Conservation (phyloP, 1,139 yeast genomes). For the Saccharomycopsis crataegensis region DNA sequence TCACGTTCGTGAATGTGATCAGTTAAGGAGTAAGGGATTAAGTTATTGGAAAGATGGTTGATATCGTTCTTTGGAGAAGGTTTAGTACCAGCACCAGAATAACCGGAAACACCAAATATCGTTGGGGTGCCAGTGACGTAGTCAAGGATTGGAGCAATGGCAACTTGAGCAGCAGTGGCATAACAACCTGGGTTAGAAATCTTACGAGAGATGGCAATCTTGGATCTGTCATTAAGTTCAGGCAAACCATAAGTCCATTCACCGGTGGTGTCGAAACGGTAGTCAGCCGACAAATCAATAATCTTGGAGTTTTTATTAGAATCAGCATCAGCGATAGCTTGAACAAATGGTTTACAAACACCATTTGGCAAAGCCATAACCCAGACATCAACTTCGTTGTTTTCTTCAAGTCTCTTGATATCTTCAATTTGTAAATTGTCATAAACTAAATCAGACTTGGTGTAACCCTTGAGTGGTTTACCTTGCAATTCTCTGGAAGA, state of each 20-base stretch:
- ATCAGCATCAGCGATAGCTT: slow-evolving; percentile 69
- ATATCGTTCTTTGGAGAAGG: slow-evolving; percentile 95
- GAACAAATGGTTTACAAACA: slow-evolving; percentile 94
- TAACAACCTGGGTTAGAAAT: slow-evolving; percentile 98
- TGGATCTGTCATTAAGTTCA: slow-evolving; percentile 55
- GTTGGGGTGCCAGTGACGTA: slow-evolving; percentile 66
- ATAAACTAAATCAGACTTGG: slow-evolving; percentile 70
- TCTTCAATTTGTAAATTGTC: slow-evolving; percentile 86
- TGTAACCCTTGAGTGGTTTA: slow-evolving; percentile 77
- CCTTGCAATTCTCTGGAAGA: slow-evolving; percentile 94
- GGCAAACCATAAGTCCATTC: slow-evolving; percentile 96
- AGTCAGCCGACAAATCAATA: slow-evolving; percentile 91
- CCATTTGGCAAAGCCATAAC: slow-evolving; percentile 99
- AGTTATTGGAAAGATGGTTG: slow-evolving; percentile 62
- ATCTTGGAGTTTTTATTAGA: slow-evolving; percentile 54
- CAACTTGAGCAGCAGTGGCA: slow-evolving; percentile 95
- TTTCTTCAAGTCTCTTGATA: slow-evolving; percentile 66
- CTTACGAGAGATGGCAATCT: slow-evolving; percentile 66
- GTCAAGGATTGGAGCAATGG: slow-evolving; percentile 66
- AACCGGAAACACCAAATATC: slow-evolving; percentile 93
- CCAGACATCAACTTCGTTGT: slow-evolving; percentile 87
- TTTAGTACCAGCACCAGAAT: slow-evolving; percentile 98
- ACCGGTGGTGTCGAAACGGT: slow-evolving; percentile 80
- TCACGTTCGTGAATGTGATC: slow-evolving; percentile 96
- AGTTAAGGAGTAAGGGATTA: slow-evolving; percentile 92